Evolutionary conservation across 129 eudicot genomes (phyloP).

Genomic region (Calendula officinalis): DNA sequence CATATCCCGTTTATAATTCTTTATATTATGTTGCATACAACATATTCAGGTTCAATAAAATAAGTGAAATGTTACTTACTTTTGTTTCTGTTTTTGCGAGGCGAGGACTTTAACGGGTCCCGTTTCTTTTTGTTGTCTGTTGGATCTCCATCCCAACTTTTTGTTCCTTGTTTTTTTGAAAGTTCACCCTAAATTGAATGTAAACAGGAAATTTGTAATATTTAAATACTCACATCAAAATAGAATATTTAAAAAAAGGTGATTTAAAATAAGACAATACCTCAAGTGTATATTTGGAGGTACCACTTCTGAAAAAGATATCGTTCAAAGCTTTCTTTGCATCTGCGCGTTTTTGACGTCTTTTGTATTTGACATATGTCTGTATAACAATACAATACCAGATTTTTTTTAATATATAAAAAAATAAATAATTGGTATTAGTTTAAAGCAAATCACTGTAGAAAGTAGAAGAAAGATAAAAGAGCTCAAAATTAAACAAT

Average conservation of each 20-base stretch:
- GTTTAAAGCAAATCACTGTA: not conserved
- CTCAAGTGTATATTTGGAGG: constrained; percentile 47
- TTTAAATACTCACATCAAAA: constrained; percentile 8
- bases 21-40: too few species aligned
- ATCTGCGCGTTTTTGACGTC: constrained; percentile 85
- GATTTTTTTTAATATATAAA: not conserved
- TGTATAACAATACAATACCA: constrained; percentile 16
- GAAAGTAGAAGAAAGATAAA: not conserved
- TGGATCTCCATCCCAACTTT: constrained; percentile 29
- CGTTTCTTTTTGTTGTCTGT: constrained; percentile 36
- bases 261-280: constrained; percentile 21
- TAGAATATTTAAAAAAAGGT: too few species aligned
- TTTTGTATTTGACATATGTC: constrained; percentile 48
- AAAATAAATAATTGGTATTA: not conserved
- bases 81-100: constrained; percentile 49
- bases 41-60: constrained; percentile 1
- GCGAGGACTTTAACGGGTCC: constrained; percentile 39
- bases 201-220: not conserved
- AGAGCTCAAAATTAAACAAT: not conserved
- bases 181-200: constrained; percentile 28
- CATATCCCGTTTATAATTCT: too few species aligned
- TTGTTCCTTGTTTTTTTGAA: constrained; percentile 19
- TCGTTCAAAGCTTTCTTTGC: constrained; percentile 66
- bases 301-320: constrained; percentile 40
- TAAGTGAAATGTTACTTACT: constrained; percentile 40